Evolutionary conservation across 2,329 filamentous ascomycete genomes (phyloP).

Genomic region (Claviceps quebecensis): DNA sequence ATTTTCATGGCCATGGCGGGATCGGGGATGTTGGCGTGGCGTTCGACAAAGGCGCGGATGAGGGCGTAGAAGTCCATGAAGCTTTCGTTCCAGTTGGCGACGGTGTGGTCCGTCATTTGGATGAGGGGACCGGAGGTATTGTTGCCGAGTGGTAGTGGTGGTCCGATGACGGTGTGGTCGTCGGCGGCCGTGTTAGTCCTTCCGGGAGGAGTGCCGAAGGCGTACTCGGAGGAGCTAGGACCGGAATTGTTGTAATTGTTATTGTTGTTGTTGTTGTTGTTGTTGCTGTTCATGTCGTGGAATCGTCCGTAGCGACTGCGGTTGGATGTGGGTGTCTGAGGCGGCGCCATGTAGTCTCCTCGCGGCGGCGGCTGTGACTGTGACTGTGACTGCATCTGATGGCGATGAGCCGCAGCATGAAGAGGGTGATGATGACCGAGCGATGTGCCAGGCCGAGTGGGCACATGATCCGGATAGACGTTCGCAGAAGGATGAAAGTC

Average conservation of each 20-base stretch:
- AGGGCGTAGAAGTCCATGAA: constrained; percentile 23
- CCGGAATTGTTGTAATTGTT: not conserved
- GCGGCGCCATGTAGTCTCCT: constrained; percentile 14
- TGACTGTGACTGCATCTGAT: not conserved
- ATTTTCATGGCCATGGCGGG: constrained; percentile 15
- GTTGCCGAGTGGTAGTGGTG: constrained; percentile 10
- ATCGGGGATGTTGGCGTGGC: constrained; percentile 19
- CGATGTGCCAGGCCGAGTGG: constrained; percentile 8
- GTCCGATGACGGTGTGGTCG: constrained; percentile 5
- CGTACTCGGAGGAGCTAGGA: not conserved
- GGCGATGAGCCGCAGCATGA: not conserved
- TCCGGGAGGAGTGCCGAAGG: not conserved
- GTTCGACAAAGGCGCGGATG: constrained; percentile 23
- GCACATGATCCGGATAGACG: not conserved
- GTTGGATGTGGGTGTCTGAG: constrained; percentile 16
- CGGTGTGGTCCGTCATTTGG: constrained; percentile 21
- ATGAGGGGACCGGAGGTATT: constrained; percentile 16
- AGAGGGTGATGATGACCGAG: constrained; percentile 6
- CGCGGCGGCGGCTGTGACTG: constrained; percentile 2
- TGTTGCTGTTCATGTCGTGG: constrained; percentile 11
- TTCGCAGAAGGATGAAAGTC: constrained; percentile 17
- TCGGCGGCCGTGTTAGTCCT: not conserved
- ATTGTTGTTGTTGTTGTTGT: not conserved
- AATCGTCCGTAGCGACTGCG: constrained; percentile 17
- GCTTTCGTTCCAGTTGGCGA: constrained; percentile 21